These are phyloP conservation scores for Hypoxylon sp. DNA, from an alignment of 2,329 filamentous ascomycete genomes.

Conservation along the genomic window DNA sequence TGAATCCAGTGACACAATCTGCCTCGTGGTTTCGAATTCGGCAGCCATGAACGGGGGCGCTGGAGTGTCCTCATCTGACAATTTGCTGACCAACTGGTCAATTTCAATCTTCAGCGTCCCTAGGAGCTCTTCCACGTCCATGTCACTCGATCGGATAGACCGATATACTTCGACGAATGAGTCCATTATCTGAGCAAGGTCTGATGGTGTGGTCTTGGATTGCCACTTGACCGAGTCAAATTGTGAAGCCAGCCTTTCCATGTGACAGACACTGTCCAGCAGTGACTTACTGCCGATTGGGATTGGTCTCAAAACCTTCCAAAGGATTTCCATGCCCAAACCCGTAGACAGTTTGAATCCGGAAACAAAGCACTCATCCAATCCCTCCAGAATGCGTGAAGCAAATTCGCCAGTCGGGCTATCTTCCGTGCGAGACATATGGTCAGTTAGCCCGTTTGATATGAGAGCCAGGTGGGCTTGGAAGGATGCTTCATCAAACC, in stretches of 20 bases:
- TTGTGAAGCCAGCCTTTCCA: conserved; percentile 68
- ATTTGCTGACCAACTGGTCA: conserved; percentile 62
- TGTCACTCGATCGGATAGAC: conserved; percentile 62
- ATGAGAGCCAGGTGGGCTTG: conserved; percentile 71
- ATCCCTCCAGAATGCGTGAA: conserved; percentile 54
- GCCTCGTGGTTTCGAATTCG: conserved; percentile 69
- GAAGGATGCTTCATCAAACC: conserved; percentile 73
- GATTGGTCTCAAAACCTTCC: conserved; percentile 77
- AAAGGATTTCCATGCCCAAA: conserved; percentile 82
- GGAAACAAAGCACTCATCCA: conserved; percentile 71
- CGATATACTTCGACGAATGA: conserved; percentile 69
- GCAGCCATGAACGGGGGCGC: conserved; percentile 63
- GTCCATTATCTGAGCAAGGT: conserved; percentile 65
- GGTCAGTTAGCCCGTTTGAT: conserved; percentile 57
- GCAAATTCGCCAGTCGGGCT: conserved; percentile 56
- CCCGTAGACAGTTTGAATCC: conserved; percentile 81
- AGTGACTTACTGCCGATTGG: conserved; percentile 62
- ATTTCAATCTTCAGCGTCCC: conserved; percentile 65
- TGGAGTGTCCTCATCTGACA: conserved; percentile 52
- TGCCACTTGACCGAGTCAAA: conserved; percentile 74
- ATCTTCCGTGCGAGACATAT: conserved; percentile 46
- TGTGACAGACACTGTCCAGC: conserved; percentile 61
- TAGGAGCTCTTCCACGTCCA: conserved; percentile 62
- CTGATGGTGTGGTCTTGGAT: conserved; percentile 62
- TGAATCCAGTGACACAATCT: conserved; percentile 61